A percentile compares a stretch with the other conserved stretches of the same genome.
Evolutionary conservation across 805 yeast species (phyloP).

Genomic region (Yamadazyma takamatsuzukensis): DNA sequence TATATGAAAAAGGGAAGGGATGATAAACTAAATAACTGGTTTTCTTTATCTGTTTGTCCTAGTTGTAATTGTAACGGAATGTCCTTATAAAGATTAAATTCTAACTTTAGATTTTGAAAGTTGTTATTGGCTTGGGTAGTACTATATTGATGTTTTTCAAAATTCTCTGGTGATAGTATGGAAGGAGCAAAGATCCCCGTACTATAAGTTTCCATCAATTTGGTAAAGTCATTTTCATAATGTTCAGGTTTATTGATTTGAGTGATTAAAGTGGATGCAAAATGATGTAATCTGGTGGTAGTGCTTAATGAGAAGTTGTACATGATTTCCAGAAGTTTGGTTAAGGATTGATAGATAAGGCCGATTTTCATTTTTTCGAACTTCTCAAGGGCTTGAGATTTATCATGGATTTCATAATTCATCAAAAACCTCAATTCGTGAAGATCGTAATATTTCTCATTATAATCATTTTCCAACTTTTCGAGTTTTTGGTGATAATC

Average conservation of each 20-base stretch:
- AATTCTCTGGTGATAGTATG: constrained; percentile 24
- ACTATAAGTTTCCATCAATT: constrained; percentile 21
- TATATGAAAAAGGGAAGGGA: constrained; percentile 33
- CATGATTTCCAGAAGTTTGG: constrained; percentile 30
- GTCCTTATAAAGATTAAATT: constrained; percentile 39
- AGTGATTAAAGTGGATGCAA: constrained; percentile 19
- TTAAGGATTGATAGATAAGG: constrained; percentile 28
- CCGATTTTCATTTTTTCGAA: constrained; percentile 36
- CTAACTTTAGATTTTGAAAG: constrained; percentile 34
- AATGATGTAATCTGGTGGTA: constrained; percentile 20
- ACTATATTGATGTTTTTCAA: constrained; percentile 18
- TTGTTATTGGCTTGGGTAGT: constrained; percentile 26
- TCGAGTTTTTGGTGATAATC: constrained; percentile 24
- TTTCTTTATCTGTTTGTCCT: constrained; percentile 11
- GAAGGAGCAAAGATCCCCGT: constrained; percentile 41
- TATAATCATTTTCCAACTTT: constrained; percentile 28
- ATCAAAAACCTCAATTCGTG: constrained; percentile 27
- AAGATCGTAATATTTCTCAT: constrained; percentile 30
- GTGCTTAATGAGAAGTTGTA: constrained; percentile 24
- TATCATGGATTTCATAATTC: constrained; percentile 23
- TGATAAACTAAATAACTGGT: constrained; percentile 18
- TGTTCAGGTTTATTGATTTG: constrained; percentile 17
- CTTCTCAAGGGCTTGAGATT: constrained; percentile 22
- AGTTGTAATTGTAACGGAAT: constrained; percentile 33
- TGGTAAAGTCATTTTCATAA: constrained; percentile 21